Percentiles rank a stretch among this genome's conserved stretches.
Evolutionary conservation across 2,329 filamentous ascomycete genomes (phyloP).

Genomic region (Penicillium sp.): DNA sequence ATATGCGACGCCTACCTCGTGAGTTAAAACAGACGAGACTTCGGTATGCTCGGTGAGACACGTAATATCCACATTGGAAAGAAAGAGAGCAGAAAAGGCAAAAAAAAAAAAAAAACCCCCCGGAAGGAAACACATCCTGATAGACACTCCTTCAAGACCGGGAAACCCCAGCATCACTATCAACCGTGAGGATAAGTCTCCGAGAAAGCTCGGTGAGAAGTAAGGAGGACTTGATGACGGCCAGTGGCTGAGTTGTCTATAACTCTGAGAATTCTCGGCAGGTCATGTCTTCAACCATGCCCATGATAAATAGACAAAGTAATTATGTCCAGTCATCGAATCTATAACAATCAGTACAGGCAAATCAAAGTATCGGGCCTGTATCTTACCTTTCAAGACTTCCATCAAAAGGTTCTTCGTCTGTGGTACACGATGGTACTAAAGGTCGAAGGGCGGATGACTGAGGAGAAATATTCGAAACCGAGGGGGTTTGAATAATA

Average conservation of each 20-base stretch:
- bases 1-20: not conserved
- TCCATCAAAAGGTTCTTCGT: conserved; percentile 6
- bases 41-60: not conserved
- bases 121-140: conserved; percentile 12
- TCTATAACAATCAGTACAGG: conserved; percentile 3
- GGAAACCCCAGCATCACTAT: not conserved
- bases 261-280: conserved; percentile 8
- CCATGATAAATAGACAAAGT: conserved; percentile 10
- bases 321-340: conserved; percentile 9
- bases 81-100: conserved; percentile 7
- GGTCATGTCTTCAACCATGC: conserved; percentile 4
- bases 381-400: conserved; percentile 9
- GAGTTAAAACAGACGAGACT: not conserved
- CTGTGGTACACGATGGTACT: conserved; percentile 3
- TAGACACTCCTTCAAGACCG: not conserved
- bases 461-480: conserved; percentile 3
- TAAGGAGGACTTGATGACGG: not conserved
- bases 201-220: not conserved
- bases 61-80: conserved; percentile 11
- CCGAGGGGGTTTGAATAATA: conserved; percentile 2
- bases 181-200: not conserved
- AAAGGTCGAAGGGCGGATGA: conserved; percentile 5
- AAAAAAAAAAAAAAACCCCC: conserved; percentile 7
- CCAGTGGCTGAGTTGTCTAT: conserved; percentile 1
- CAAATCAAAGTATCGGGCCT: not conserved